These are phyloP conservation scores for Thermothielavioides terrestris DNA, from an alignment of 495 filamentous ascomycete species.

Conservation along the genomic window DNA sequence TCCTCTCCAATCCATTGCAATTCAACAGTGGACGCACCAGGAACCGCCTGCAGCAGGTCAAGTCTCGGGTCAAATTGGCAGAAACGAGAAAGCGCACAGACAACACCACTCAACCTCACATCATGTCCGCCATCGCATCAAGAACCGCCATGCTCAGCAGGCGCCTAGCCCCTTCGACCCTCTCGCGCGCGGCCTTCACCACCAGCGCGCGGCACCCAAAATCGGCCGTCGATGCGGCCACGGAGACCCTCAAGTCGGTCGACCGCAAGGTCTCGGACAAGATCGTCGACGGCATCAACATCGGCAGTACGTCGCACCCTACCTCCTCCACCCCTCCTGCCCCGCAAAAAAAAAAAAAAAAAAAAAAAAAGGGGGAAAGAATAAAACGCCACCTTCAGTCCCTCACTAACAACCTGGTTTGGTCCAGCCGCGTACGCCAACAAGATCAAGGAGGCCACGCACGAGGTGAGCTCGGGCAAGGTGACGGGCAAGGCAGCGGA, in stretches of 20 bases:
- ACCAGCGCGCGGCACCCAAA: constrained; percentile 34
- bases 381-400: too few species aligned
- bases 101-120: constrained; percentile 10
- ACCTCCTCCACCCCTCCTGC: not conserved
- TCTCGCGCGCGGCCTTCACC: constrained; percentile 36
- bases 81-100: not conserved
- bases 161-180: constrained; percentile 23
- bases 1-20: not conserved
- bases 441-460: constrained; percentile 35
- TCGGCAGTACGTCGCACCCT: constrained; percentile 26
- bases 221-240: constrained; percentile 38
- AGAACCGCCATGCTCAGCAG: constrained; percentile 19
- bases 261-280: constrained; percentile 47
- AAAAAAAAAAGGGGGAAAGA: not conserved
- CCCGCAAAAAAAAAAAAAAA: not conserved
- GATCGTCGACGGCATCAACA: constrained; percentile 48
- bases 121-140: constrained; percentile 44
- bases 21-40: not conserved
- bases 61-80: not conserved
- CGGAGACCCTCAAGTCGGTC: constrained; percentile 43
- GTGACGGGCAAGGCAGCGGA: constrained; percentile 25
- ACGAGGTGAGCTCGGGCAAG: constrained; percentile 24
- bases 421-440: constrained; percentile 35
- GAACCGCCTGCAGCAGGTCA: not conserved
- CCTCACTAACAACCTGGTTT: not conserved